Conservation (phyloP, 768 basidiomycete species). For the Lactarius psammicola region DNA sequence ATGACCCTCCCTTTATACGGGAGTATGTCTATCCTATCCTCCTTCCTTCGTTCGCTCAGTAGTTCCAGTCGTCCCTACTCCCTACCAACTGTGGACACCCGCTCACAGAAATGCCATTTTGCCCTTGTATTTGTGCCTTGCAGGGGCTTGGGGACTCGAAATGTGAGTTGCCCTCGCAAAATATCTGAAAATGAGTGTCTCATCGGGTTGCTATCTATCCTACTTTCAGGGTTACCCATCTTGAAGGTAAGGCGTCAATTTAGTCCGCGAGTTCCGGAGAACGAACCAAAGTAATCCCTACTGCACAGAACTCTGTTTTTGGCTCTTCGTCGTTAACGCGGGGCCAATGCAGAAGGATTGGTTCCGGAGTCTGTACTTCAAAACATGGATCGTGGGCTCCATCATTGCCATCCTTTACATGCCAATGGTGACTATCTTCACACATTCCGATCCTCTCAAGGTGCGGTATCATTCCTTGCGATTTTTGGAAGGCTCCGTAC, state of each 20-base stretch:
- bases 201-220: neutral
- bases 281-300: slow-evolving; percentile 4
- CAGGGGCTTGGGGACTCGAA: slow-evolving; percentile 71
- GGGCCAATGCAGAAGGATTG: slow-evolving; percentile 58
- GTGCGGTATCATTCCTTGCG: slow-evolving; percentile 36
- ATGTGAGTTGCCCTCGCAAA: slow-evolving; percentile 47
- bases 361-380: slow-evolving; percentile 77
- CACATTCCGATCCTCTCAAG: slow-evolving; percentile 56
- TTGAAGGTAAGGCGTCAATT: slow-evolving; percentile 57
- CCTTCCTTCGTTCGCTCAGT: neutral
- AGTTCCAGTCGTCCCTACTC: slow-evolving; percentile 60
- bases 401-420: slow-evolving; percentile 57
- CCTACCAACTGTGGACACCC: slow-evolving; percentile 56
- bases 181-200: neutral
- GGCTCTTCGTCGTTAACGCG: slow-evolving; percentile 78
- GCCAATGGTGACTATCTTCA: slow-evolving; percentile 67
- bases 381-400: slow-evolving; percentile 68
- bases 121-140: slow-evolving; percentile 62
- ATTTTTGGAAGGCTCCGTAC: neutral
- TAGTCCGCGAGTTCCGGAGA: neutral
- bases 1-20: slow-evolving; percentile 44
- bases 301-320: slow-evolving; percentile 73
- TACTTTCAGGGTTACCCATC: slow-evolving; percentile 65
- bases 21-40: slow-evolving; percentile 36
- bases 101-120: slow-evolving; percentile 50